Percentiles rank a stretch among this genome's conserved stretches.
phyloP scores from a whole-genome alignment of 495 filamentous ascomycete genomes.

The Tuber umbilicatum region DNA sequence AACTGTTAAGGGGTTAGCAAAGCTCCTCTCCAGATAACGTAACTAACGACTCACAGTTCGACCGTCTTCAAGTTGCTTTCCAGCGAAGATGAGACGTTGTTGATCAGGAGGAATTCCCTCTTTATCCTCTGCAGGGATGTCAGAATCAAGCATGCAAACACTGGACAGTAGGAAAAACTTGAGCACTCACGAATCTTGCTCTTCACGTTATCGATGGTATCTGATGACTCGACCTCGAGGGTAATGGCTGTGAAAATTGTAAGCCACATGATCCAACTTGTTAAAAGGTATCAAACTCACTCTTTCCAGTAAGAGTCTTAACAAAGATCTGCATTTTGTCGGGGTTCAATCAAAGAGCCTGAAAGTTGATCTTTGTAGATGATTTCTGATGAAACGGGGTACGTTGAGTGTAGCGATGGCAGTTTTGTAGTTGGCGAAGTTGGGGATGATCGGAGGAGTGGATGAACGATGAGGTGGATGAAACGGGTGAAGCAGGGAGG shows the following conservation, averaged over 20 bases:
- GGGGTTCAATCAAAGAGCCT: slow-evolving; percentile 9
- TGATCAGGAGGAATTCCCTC: slow-evolving; percentile 86
- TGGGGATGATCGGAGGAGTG: slow-evolving; percentile 15
- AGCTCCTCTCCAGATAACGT: background rate
- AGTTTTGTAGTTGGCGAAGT: slow-evolving; percentile 13
- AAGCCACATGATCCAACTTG: slow-evolving; percentile 15
- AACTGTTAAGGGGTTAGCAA: slow-evolving; percentile 44
- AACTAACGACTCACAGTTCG: slow-evolving; percentile 47
- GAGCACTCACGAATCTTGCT: slow-evolving; percentile 64
- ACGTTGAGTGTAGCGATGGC: slow-evolving; percentile 7
- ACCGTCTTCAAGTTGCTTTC: slow-evolving; percentile 85
- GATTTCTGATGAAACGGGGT: slow-evolving; percentile 9
- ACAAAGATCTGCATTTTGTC: slow-evolving; percentile 92
- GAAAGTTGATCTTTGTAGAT: slow-evolving; percentile 6
- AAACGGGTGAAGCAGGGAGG: slow-evolving; percentile 16
- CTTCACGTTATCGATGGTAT: slow-evolving; percentile 99
- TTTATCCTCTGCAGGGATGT: slow-evolving; percentile 57
- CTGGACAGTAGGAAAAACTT: background rate
- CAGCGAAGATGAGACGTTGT: slow-evolving; percentile 83
- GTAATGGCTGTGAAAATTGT: slow-evolving; percentile 61
- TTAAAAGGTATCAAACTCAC: slow-evolving; percentile 23
- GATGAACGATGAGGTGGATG: slow-evolving; percentile 14
- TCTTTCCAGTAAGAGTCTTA: slow-evolving; percentile 59
- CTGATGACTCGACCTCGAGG: slow-evolving; percentile 96
- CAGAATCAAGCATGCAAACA: background rate